These are phyloP conservation scores for Cudoniella acicularis DNA, from an alignment of 495 filamentous ascomycete species.

Conservation along the genomic window DNA sequence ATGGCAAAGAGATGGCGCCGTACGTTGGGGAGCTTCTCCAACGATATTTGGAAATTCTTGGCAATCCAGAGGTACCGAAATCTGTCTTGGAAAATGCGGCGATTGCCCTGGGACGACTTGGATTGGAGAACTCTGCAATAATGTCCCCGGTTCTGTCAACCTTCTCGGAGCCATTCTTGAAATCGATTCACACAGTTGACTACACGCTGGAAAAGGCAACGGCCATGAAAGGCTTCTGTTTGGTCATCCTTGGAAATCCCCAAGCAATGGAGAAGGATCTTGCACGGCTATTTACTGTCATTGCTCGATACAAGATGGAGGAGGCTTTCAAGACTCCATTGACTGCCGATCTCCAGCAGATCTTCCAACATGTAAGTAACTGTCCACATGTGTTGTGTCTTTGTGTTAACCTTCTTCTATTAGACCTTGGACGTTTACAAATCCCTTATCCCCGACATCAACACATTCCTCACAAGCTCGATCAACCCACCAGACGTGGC, in stretches of 20 bases:
- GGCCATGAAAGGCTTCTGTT: constrained; percentile 84
- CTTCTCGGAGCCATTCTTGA: constrained; percentile 78
- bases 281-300: constrained; percentile 77
- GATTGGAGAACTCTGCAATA: constrained; percentile 71
- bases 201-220: constrained; percentile 93
- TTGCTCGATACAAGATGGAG: constrained; percentile 57
- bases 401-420: constrained; percentile 14
- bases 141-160: constrained; percentile 77
- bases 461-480: constrained; percentile 64
- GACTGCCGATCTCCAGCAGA: constrained; percentile 34
- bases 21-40: constrained; percentile 74
- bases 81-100: constrained; percentile 94
- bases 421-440: constrained; percentile 82
- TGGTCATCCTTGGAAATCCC: constrained; percentile 81
- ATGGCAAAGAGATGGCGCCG: constrained; percentile 65
- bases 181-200: constrained; percentile 76
- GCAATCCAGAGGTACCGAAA: constrained; percentile 77
- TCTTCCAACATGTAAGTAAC: constrained; percentile 44
- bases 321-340: constrained; percentile 16
- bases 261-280: constrained; percentile 86
- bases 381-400: background rate
- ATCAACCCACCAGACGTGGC: constrained; percentile 60
- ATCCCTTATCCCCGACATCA: constrained; percentile 79
- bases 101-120: constrained; percentile 86
- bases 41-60: constrained; percentile 72